These are phyloP conservation scores for Annulohypoxylon bovei DNA, from an alignment of 495 filamentous ascomycete genomes.

Conservation along the genomic window DNA sequence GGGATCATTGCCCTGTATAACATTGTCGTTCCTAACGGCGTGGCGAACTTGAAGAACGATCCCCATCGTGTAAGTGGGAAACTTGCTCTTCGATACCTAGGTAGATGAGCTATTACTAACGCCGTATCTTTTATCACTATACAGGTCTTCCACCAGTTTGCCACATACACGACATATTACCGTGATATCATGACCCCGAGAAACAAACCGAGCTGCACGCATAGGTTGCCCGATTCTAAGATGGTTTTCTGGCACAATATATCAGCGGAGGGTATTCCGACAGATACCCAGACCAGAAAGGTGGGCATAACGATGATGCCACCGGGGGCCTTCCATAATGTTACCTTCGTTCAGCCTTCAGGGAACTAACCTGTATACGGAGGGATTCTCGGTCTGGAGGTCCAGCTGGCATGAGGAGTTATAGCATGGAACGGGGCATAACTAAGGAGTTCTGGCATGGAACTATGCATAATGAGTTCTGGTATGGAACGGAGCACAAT, in stretches of 20 bases:
- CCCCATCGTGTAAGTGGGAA: neutral
- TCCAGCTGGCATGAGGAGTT: neutral
- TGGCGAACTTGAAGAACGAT: neutral
- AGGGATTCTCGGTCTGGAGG: neutral
- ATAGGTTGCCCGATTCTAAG: neutral
- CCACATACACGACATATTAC: slow-evolving; percentile 15
- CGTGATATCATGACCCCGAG: slow-evolving; percentile 8
- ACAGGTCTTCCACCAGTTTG: slow-evolving; percentile 43
- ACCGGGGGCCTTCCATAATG: slow-evolving; percentile 5
- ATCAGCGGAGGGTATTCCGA: neutral
- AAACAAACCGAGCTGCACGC: neutral
- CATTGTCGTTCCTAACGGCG: slow-evolving; percentile 45
- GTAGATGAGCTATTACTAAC: neutral
- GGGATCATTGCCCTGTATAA: slow-evolving; percentile 45
- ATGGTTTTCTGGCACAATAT: neutral
- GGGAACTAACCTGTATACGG: neutral
- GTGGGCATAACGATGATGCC: neutral
- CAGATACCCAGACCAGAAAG: neutral
- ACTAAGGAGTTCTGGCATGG: no score
- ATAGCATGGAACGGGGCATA: no score
- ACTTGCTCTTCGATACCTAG: neutral
- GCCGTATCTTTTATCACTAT: neutral
- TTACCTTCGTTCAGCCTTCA: slow-evolving; percentile 1
- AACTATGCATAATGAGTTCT: no score
- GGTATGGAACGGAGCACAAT: no score